Base-by-base conservation (phyloP, 495 filamentous ascomycete species). In the Platismatia glauca region DNA sequence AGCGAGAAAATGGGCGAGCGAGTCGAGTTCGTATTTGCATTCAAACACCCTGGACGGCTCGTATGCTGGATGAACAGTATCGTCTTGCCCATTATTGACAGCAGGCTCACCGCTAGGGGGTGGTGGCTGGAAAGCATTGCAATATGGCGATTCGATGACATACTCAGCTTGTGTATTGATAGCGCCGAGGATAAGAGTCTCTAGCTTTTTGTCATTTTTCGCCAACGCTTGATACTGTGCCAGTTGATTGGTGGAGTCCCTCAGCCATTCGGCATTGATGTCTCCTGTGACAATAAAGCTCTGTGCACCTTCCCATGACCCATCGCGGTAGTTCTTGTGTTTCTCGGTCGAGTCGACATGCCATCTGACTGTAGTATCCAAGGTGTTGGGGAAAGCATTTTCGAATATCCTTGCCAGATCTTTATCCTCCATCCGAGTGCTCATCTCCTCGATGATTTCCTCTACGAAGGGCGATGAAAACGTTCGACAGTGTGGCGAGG, bases 1-100 rank as follows among this genome's bases (percentile, higher is more conserved):
- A 7, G 88, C 81, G 16, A 99, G 84, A 75, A 99, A 99, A 71
- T 90, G 84, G 5, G 91, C 94, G 0, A 99, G 81, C 3, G 92
- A 97, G 73, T 99, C 94, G 8, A 99, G 82, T 75, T 99, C 94
- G 74, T 97, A 99, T 75, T 99, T 99, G 81, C 94, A 99, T 72
- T 99, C 94, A 69, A 94, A 99, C 13, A 99, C 94, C 57, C 83
- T 81, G 0, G 82, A 82, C 9, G 85, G 86, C 68, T 96, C 90
- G 69, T 94, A 97, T 3, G 78, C 77, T 1, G 94, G 94, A 68
- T 96, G 90, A 1, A 99, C 94, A 18, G 69, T 75, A 69, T 99
- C 94, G 34, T 85, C 81, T 67, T 95, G 87, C 3, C 88, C 87
- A 67, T 89, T 95, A 59, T 77, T 77, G 50, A 84, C 85, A 11